Evolutionary conservation across 2,329 filamentous ascomycete species (phyloP).

Genomic region (Phialophora tarda): DNA sequence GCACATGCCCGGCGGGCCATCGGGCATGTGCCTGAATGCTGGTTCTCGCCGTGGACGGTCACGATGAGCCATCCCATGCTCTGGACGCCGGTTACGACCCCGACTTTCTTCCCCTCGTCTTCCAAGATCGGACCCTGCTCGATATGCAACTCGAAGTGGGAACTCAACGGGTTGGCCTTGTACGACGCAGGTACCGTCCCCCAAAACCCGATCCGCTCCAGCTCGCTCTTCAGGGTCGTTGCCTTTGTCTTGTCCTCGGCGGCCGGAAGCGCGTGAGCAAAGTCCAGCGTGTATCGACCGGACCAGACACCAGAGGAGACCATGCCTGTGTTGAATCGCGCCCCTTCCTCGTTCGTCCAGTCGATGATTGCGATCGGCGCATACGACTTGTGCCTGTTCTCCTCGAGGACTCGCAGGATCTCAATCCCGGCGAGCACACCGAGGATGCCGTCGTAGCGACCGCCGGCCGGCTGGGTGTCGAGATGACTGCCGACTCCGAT

Average conservation of each 20-base stretch:
- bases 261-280: slow-evolving; percentile 66
- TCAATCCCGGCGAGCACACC: slow-evolving; percentile 76
- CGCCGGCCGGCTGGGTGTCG: slow-evolving; percentile 59
- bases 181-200: slow-evolving; percentile 63
- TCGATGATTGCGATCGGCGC: slow-evolving; percentile 76
- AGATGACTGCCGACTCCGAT: slow-evolving; percentile 74
- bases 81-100: slow-evolving; percentile 75
- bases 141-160: slow-evolving; percentile 83
- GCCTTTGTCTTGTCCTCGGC: slow-evolving; percentile 63
- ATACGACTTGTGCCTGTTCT: slow-evolving; percentile 70
- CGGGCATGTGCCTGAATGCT: slow-evolving; percentile 76
- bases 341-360: slow-evolving; percentile 83
- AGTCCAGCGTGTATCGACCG: slow-evolving; percentile 65
- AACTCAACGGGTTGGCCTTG: slow-evolving; percentile 68
- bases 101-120: slow-evolving; percentile 68
- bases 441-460: slow-evolving; percentile 75
- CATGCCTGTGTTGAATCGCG: slow-evolving; percentile 77
- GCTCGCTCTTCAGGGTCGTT: slow-evolving; percentile 65
- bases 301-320: slow-evolving; percentile 79
- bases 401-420: slow-evolving; percentile 69
- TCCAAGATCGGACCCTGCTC: slow-evolving; percentile 82
- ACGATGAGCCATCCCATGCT: slow-evolving; percentile 76
- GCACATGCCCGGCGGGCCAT: slow-evolving; percentile 70
- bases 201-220: slow-evolving; percentile 65
- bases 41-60: slow-evolving; percentile 68